Evolutionary conservation across 1,284 basidiomycete genomes (phyloP).

Genomic region (Cutaneotrichosporon cavernicola): DNA sequence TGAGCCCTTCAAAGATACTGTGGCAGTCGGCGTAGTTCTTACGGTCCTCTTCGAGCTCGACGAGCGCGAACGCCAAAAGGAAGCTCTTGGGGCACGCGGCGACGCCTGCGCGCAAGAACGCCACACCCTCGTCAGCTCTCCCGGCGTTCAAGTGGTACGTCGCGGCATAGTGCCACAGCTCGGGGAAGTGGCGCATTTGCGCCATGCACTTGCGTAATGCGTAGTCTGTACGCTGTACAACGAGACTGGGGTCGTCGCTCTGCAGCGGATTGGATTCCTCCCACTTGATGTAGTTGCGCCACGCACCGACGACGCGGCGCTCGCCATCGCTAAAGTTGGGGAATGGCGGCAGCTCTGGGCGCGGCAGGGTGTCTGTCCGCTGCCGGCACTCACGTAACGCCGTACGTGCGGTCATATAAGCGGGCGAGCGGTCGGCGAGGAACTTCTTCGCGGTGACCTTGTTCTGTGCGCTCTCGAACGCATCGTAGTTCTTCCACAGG

Average conservation of each 20-base stretch:
- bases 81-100: conserved; percentile 86
- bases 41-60: conserved; percentile 74
- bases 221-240: conserved; percentile 68
- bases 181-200: conserved; percentile 89
- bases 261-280: conserved; percentile 91
- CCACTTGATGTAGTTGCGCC: conserved; percentile 93
- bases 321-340: conserved; percentile 75
- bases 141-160: conserved; percentile 72
- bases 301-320: conserved; percentile 71
- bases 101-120: conserved; percentile 78
- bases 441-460: conserved; percentile 96
- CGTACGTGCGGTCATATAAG: conserved; percentile 90
- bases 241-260: conserved; percentile 72
- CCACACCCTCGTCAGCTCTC: conserved; percentile 75
- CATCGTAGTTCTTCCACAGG: conserved; percentile 92
- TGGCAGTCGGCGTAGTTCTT: conserved; percentile 68
- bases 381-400: conserved; percentile 75
- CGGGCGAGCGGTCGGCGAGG: conserved; percentile 75
- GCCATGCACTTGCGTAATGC: conserved; percentile 80
- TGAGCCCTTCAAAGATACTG: conserved; percentile 67
- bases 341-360: conserved; percentile 64
- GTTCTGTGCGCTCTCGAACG: conserved; percentile 88
- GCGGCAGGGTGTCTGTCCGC: conserved; percentile 65
- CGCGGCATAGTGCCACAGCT: conserved; percentile 95
- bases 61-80: conserved; percentile 81